phyloP scores from a whole-genome alignment of 1,284 basidiomycete genomes.

The Kalmanozyma brasiliensis region DNA sequence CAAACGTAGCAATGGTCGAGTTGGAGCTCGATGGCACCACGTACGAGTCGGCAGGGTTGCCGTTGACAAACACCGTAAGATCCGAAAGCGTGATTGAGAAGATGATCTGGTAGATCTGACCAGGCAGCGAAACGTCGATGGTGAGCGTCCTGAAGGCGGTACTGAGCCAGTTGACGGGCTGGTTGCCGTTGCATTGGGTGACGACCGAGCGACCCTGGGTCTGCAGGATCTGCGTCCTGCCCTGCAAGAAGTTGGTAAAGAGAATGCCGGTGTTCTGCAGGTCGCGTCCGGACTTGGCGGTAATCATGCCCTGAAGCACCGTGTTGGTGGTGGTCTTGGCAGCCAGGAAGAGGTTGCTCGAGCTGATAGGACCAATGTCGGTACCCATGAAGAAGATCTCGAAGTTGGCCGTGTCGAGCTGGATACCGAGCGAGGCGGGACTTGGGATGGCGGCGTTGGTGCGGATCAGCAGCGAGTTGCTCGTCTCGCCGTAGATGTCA shows the following conservation, averaged over 20 bases:
- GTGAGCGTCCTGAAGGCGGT: slow-evolving; percentile 77
- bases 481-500: slow-evolving; percentile 72
- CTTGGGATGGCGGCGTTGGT: slow-evolving; percentile 78
- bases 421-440: slow-evolving; percentile 77
- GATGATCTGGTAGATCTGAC: slow-evolving; percentile 77
- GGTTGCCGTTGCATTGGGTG: slow-evolving; percentile 63
- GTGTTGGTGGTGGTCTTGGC: slow-evolving; percentile 72
- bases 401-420: slow-evolving; percentile 78
- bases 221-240: slow-evolving; percentile 75
- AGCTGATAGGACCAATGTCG: slow-evolving; percentile 70
- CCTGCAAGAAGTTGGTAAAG: slow-evolving; percentile 77
- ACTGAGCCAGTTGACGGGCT: slow-evolving; percentile 77
- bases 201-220: slow-evolving; percentile 76
- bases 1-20: slow-evolving; percentile 75
- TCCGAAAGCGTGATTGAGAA: slow-evolving; percentile 76
- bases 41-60: slow-evolving; percentile 51
- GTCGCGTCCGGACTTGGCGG: slow-evolving; percentile 72
- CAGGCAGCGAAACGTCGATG: slow-evolving; percentile 76
- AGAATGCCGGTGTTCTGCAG: slow-evolving; percentile 75
- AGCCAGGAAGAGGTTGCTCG: slow-evolving; percentile 72
- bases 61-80: slow-evolving; percentile 73
- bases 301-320: slow-evolving; percentile 75
- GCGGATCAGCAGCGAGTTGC: slow-evolving; percentile 78
- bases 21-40: slow-evolving; percentile 62
- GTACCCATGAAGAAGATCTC: slow-evolving; percentile 70